Percentiles rank a stretch among this genome's conserved stretches.
These are phyloP conservation scores for Dactylorhiza incarnata DNA, from an alignment of 106 monocot genomes.

Conservation along the genomic window DNA sequence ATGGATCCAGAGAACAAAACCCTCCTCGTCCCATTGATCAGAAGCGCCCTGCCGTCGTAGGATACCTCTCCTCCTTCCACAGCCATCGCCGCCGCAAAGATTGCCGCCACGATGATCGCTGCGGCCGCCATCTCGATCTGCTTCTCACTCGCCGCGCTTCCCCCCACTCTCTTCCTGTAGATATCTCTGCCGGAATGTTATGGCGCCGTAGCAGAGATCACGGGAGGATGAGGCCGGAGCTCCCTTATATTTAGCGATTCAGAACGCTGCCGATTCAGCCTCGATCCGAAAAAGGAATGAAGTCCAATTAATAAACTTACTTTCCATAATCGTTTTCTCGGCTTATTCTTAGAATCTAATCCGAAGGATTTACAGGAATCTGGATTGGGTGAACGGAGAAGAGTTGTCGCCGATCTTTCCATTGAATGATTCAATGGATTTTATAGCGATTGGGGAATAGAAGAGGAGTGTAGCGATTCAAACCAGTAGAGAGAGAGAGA, in stretches of 20 bases:
- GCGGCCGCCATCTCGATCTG: neutral
- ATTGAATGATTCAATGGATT: too few relatives aligned
- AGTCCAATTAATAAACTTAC: neutral
- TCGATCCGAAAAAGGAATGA: neutral
- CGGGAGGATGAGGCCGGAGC: too few relatives aligned
- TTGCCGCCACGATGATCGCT: neutral
- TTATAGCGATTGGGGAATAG: neutral
- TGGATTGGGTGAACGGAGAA: neutral
- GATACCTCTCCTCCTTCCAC: slow-evolving; percentile 13
- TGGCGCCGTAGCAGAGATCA: neutral
- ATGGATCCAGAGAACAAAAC: slow-evolving; percentile 70
- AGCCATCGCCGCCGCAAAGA: neutral
- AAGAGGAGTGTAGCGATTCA: neutral
- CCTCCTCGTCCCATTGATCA: slow-evolving; percentile 46
- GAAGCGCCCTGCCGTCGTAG: slow-evolving; percentile 49
- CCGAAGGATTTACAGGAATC: neutral
- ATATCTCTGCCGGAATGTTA: neutral
- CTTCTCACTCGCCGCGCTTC: too few relatives aligned
- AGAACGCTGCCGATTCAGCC: neutral
- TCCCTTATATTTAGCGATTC: neutral
- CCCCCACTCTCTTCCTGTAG: neutral
- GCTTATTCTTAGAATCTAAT: neutral
- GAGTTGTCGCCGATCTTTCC: too few relatives aligned
- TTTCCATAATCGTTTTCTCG: neutral
- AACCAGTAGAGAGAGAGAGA: neutral